Conservation (phyloP, 2,329 filamentous ascomycete genomes). For the Dothideomycetes sp. region DNA sequence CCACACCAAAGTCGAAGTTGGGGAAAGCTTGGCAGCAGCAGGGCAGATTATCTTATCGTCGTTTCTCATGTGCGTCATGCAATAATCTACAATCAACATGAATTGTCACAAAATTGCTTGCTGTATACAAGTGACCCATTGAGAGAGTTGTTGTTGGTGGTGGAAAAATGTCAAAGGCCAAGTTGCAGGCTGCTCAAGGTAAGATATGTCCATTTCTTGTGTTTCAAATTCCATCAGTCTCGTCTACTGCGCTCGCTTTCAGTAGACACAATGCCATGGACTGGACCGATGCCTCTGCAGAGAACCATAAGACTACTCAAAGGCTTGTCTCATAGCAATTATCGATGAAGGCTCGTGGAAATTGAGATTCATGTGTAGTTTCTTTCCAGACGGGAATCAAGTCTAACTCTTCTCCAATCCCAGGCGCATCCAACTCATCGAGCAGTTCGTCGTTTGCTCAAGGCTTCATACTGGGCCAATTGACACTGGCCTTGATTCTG, state of each 20-base stretch:
- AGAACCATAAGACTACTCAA: too few species aligned
- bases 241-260: background rate
- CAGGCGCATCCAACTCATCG: background rate
- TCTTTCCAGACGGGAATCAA: too few species aligned
- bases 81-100: background rate
- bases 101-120: background rate
- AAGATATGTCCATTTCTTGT: background rate
- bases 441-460: conserved; percentile 74
- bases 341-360: too few species aligned
- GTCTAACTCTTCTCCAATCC: background rate
- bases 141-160: background rate
- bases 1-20: too few species aligned
- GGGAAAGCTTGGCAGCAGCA: conserved; percentile 2
- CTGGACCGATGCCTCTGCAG: conserved; percentile 33
- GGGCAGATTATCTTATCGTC: conserved; percentile 9
- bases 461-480: conserved; percentile 83
- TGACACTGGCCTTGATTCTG: conserved; percentile 83
- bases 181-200: conserved; percentile 19
- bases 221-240: background rate
- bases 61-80: conserved; percentile 10
- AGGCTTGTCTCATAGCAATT: too few species aligned
- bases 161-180: conserved; percentile 27
- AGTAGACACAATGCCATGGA: conserved; percentile 5
- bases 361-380: too few species aligned
- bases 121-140: background rate